Percentiles rank a stretch among this genome's conserved stretches.
Conservation (phyloP, 1,284 basidiomycete species). For the Chondrostereum purpureum region DNA sequence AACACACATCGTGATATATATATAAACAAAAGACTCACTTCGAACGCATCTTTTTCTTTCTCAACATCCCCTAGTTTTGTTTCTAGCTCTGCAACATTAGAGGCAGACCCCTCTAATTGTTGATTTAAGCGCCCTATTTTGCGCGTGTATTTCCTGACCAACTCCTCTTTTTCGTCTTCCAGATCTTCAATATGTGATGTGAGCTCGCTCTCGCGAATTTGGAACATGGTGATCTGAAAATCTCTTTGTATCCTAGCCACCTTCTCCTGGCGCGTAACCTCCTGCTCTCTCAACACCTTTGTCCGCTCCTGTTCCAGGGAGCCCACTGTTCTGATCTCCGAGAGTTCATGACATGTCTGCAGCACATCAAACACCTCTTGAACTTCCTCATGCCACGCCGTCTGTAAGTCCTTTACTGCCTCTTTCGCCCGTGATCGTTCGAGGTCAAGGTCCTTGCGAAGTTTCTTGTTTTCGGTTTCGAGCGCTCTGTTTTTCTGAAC, state of each 20-base stretch:
- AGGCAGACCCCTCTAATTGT: conserved; percentile 14
- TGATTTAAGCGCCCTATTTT: not conserved
- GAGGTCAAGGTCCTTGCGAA: conserved; percentile 36
- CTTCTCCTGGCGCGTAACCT: conserved; percentile 45
- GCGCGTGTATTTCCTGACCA: conserved; percentile 21
- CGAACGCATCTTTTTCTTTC: conserved; percentile 34
- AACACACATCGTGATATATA: conserved; percentile 5
- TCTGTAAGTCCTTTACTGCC: conserved; percentile 35
- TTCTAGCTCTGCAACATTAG: conserved; percentile 32
- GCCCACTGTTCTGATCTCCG: conserved; percentile 47
- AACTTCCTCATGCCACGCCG: conserved; percentile 51
- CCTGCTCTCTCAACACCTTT: conserved; percentile 43
- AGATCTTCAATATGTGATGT: conserved; percentile 41
- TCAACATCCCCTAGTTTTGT: conserved; percentile 28
- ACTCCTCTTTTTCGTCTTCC: conserved; percentile 32
- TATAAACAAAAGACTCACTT: conserved; percentile 28
- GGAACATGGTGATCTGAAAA: conserved; percentile 56
- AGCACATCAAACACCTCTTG: conserved; percentile 54
- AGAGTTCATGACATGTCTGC: conserved; percentile 54
- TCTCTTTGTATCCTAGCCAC: conserved; percentile 53
- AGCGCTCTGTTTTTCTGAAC: conserved; percentile 56
- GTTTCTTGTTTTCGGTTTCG: conserved; percentile 48
- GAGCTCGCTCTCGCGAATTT: conserved; percentile 52
- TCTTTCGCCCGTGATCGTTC: conserved; percentile 41
- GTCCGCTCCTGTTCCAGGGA: conserved; percentile 47